These are phyloP conservation scores for Theobroma grandiflorum DNA, from an alignment of 441 rosid genomes.

Conservation along the genomic window DNA sequence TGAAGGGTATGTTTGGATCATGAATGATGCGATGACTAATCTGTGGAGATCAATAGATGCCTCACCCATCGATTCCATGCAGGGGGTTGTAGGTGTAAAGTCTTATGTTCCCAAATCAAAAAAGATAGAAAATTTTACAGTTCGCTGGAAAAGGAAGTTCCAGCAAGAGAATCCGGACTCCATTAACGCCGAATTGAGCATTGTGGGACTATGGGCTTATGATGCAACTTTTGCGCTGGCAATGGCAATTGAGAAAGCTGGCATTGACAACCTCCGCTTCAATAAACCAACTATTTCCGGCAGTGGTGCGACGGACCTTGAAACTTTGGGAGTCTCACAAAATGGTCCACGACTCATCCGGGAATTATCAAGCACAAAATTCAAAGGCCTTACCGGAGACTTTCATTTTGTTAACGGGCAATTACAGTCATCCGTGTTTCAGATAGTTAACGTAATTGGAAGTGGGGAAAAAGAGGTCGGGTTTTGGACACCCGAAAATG, in stretches of 20 bases:
- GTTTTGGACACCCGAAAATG: conserved; percentile 53
- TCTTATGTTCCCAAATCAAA: conserved; percentile 42
- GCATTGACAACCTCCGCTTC: conserved; percentile 28
- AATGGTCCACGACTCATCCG: conserved; percentile 45
- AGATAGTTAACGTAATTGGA: conserved; percentile 54
- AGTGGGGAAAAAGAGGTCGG: conserved; percentile 46
- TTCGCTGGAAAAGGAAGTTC: conserved; percentile 48
- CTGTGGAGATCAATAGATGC: conserved; percentile 20
- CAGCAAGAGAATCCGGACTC: conserved; percentile 30
- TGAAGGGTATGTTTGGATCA: conserved; percentile 66
- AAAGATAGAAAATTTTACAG: conserved; percentile 33
- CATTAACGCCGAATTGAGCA: conserved; percentile 29
- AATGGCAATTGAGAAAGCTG: conserved; percentile 60
- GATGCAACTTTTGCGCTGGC: conserved; percentile 62
- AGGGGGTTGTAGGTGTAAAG: conserved; percentile 58
- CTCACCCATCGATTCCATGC: conserved; percentile 39
- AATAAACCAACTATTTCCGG: conserved; percentile 20
- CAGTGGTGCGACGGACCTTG: conserved; percentile 36
- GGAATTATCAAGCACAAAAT: conserved; percentile 35
- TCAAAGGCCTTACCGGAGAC: conserved; percentile 56
- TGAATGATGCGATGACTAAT: conserved; percentile 50
- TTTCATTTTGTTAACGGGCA: conserved; percentile 45
- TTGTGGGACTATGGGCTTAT: conserved; percentile 62
- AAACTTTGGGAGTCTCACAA: conserved; percentile 48
- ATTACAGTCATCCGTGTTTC: conserved; percentile 38